Evolutionary conservation across 306 rosid species (phyloP).

Genomic region (Pyrus pyrifolia): DNA sequence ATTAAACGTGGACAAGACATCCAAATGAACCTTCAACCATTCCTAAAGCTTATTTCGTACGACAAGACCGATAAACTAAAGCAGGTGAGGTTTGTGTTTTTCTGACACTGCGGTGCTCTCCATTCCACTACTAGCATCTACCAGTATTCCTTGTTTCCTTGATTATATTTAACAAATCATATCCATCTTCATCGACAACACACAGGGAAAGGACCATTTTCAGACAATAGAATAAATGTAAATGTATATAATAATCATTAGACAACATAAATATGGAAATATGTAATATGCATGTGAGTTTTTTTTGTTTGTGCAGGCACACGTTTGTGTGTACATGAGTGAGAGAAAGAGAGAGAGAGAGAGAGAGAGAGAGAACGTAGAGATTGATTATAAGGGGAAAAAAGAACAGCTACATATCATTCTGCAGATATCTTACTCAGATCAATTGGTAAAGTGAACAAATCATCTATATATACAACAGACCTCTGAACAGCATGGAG

Average conservation of each 20-base stretch:
- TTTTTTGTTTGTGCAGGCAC: no score
- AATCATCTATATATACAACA: conserved; percentile 60
- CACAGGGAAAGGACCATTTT: background rate
- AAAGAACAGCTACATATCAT: conserved; percentile 30
- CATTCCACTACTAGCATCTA: background rate
- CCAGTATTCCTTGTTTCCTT: background rate
- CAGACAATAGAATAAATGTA: background rate
- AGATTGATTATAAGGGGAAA: conserved; percentile 9
- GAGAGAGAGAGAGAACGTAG: background rate
- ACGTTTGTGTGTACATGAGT: background rate
- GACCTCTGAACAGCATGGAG: conserved; percentile 27
- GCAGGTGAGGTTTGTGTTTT: background rate
- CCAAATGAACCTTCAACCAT: background rate
- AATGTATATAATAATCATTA: background rate
- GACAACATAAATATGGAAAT: background rate
- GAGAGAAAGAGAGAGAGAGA: background rate
- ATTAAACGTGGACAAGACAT: background rate
- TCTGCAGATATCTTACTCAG: conserved; percentile 38
- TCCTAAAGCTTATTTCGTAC: background rate
- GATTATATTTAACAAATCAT: background rate
- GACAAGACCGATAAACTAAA: background rate
- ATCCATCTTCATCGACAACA: background rate
- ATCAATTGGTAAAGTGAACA: conserved; percentile 47
- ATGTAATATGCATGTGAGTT: background rate
- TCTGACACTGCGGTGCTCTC: background rate